These are phyloP conservation scores for Pezicula neosporulosa DNA, from an alignment of 2,329 filamentous ascomycete species.

Conservation along the genomic window DNA sequence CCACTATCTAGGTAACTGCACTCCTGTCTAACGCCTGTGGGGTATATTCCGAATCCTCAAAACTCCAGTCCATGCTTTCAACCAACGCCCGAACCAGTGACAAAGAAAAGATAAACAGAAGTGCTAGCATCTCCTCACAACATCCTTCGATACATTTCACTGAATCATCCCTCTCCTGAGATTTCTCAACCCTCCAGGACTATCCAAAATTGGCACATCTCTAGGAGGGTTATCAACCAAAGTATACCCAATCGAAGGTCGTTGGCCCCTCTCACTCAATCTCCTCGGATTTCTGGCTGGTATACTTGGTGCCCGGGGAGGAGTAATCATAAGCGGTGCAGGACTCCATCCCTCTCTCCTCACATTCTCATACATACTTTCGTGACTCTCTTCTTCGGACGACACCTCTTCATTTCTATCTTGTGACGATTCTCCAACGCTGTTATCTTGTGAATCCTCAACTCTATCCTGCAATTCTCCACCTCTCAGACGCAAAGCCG, in stretches of 20 bases:
- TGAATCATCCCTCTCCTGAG: neutral
- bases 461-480: neutral
- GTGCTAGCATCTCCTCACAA: too few species aligned
- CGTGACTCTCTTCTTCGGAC: neutral
- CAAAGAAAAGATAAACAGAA: too few species aligned
- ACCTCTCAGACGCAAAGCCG: neutral
- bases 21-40: too few species aligned
- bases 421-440: neutral
- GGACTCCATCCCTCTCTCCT: slow-evolving; percentile 2
- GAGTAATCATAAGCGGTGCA: neutral
- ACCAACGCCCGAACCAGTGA: too few species aligned
- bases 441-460: neutral
- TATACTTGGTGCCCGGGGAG: neutral
- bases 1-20: too few species aligned
- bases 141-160: too few species aligned
- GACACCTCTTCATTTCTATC: neutral
- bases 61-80: too few species aligned
- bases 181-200: neutral
- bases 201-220: neutral
- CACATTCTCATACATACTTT: neutral
- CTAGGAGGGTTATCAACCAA: neutral
- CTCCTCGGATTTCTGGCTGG: neutral
- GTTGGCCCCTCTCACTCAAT: neutral
- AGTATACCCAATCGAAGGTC: neutral
- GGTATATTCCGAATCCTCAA: too few species aligned